A percentile compares a stretch with the other conserved stretches of the same genome.
These are phyloP conservation scores for Starmera caribaea DNA, from an alignment of 805 yeast species.

Conservation along the genomic window DNA sequence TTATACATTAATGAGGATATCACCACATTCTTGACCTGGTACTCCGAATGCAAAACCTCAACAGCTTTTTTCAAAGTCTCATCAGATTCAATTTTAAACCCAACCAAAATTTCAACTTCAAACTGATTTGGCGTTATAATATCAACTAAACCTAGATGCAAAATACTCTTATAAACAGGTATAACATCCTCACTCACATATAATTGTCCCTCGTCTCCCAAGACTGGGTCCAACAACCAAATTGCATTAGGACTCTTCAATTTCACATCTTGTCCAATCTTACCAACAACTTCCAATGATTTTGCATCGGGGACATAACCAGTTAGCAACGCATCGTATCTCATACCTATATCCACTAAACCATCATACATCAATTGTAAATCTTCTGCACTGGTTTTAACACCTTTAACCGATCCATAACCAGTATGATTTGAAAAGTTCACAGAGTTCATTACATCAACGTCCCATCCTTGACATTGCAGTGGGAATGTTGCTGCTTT, in stretches of 20 bases:
- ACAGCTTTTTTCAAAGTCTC: slow-evolving; percentile 38
- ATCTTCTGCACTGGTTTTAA: slow-evolving; percentile 29
- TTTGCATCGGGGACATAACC: slow-evolving; percentile 60
- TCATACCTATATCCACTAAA: slow-evolving; percentile 20
- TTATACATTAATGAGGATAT: slow-evolving; percentile 44
- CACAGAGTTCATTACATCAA: slow-evolving; percentile 55
- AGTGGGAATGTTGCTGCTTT: slow-evolving; percentile 58
- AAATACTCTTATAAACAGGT: slow-evolving; percentile 44
- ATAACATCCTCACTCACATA: slow-evolving; percentile 54
- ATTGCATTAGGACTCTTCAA: slow-evolving; percentile 21
- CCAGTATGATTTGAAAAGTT: slow-evolving; percentile 68
- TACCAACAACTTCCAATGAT: slow-evolving; percentile 35
- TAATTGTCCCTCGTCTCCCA: slow-evolving; percentile 69
- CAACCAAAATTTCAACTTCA: slow-evolving; percentile 69
- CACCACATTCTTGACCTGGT: slow-evolving; percentile 49
- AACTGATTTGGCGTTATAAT: slow-evolving; percentile 87
- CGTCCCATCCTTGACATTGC: slow-evolving; percentile 60
- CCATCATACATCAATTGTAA: slow-evolving; percentile 31
- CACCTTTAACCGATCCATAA: slow-evolving; percentile 48
- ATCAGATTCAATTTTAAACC: slow-evolving; percentile 30
- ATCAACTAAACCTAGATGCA: slow-evolving; percentile 42
- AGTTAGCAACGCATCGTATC: slow-evolving; percentile 48
- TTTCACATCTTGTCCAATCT: slow-evolving; percentile 29
- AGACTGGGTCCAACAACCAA: slow-evolving; percentile 68
- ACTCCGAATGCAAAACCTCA: slow-evolving; percentile 34